A percentile compares a stretch with the other conserved stretches of the same genome.
These are phyloP conservation scores for Kondoa subrosea DNA, from an alignment of 768 basidiomycete genomes.

Conservation along the genomic window DNA sequence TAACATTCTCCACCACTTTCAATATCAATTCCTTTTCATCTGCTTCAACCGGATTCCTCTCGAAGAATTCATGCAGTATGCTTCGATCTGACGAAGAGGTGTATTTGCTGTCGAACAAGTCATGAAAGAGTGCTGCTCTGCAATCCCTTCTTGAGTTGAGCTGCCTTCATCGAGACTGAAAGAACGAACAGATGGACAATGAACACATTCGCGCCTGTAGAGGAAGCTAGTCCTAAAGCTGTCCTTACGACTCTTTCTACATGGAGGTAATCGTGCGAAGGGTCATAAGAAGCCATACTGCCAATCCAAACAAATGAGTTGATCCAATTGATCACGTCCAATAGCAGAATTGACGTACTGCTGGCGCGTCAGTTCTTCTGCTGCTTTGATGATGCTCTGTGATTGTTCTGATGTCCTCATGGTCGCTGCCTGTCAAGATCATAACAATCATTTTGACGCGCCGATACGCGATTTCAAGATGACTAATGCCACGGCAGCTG, in stretches of 20 bases:
- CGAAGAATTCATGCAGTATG: background rate
- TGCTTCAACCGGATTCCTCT: background rate
- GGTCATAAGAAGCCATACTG: background rate
- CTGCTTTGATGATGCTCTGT: background rate
- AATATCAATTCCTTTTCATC: slow-evolving; percentile 4
- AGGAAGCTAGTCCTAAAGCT: background rate
- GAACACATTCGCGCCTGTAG: background rate
- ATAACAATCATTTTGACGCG: too few relatives aligned
- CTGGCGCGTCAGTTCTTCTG: slow-evolving; percentile 1
- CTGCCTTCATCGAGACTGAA: background rate
- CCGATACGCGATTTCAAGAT: too few relatives aligned
- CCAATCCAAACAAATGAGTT: background rate
- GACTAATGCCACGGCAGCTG: too few relatives aligned
- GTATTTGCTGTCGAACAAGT: slow-evolving; percentile 1
- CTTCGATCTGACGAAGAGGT: background rate
- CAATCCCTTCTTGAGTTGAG: background rate
- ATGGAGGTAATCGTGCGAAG: slow-evolving; percentile 9
- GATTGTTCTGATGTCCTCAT: background rate
- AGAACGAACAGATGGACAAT: background rate
- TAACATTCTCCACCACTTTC: slow-evolving; percentile 12
- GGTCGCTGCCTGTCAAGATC: too few relatives aligned
- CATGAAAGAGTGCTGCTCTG: slow-evolving; percentile 4
- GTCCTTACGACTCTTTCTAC: background rate
- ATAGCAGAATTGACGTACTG: background rate
- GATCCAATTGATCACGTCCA: too few relatives aligned